phyloP scores from a whole-genome alignment of 768 basidiomycete species.

The Lyophyllum atratum region DNA sequence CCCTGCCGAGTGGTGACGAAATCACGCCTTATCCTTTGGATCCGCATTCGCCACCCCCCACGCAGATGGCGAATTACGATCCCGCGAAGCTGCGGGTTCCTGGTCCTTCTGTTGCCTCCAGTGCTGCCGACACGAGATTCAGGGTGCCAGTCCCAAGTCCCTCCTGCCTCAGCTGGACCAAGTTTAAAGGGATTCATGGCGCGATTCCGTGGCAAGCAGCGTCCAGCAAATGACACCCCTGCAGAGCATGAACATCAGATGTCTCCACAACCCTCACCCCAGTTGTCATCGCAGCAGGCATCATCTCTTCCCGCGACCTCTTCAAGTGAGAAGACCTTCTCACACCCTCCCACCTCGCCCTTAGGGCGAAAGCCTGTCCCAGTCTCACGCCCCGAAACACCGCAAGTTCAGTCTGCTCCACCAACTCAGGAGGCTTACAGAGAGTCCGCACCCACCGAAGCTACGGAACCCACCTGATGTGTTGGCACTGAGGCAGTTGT shows the following conservation, averaged over 20 bases:
- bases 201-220: slow-evolving; percentile 62
- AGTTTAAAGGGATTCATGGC: slow-evolving; percentile 83
- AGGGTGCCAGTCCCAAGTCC: slow-evolving; percentile 60
- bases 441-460: slow-evolving; percentile 15
- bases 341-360: slow-evolving; percentile 21
- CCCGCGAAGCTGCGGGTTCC: slow-evolving; percentile 37
- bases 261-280: slow-evolving; percentile 29
- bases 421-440: slow-evolving; percentile 13
- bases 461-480: slow-evolving; percentile 30
- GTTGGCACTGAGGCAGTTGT: slow-evolving; percentile 61
- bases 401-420: slow-evolving; percentile 16
- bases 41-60: slow-evolving; percentile 35
- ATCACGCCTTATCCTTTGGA: slow-evolving; percentile 45
- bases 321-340: slow-evolving; percentile 28
- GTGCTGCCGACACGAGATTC: slow-evolving; percentile 55
- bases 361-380: slow-evolving; percentile 30
- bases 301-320: slow-evolving; percentile 33
- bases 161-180: slow-evolving; percentile 71
- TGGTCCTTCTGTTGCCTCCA: slow-evolving; percentile 35
- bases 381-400: slow-evolving; percentile 20
- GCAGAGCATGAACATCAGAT: slow-evolving; percentile 27
- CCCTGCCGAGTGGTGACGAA: slow-evolving; percentile 49
- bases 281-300: slow-evolving; percentile 1
- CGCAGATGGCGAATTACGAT: slow-evolving; percentile 44
- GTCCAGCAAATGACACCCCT: slow-evolving; percentile 35